phyloP scores from a whole-genome alignment of 2,329 filamentous ascomycete species.

The Xylaria digitata region DNA sequence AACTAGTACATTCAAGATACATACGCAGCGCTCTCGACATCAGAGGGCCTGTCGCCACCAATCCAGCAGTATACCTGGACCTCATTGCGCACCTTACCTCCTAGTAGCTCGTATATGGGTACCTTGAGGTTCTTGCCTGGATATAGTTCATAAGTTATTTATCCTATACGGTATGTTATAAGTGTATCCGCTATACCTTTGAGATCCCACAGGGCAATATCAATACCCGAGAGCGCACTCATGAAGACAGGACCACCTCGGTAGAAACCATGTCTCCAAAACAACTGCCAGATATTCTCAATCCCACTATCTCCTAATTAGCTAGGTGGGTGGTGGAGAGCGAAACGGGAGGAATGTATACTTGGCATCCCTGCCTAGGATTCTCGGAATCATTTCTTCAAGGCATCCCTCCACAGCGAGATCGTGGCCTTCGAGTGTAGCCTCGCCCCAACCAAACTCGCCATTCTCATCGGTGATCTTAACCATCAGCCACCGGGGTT shows the following conservation, averaged over 20 bases:
- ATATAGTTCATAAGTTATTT: slow-evolving; percentile 4
- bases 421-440: slow-evolving; percentile 78
- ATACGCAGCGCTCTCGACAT: slow-evolving; percentile 72
- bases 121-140: slow-evolving; percentile 64
- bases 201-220: slow-evolving; percentile 84
- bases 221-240: slow-evolving; percentile 80
- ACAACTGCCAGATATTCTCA: slow-evolving; percentile 82
- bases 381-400: slow-evolving; percentile 58
- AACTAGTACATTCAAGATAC: slow-evolving; percentile 37
- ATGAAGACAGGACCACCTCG: slow-evolving; percentile 83
- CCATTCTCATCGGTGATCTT: slow-evolving; percentile 77
- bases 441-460: slow-evolving; percentile 78
- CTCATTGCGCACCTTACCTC: slow-evolving; percentile 77
- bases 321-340: not conserved
- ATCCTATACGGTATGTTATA: not conserved
- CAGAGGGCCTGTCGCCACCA: slow-evolving; percentile 76
- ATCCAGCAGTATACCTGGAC: slow-evolving; percentile 83
- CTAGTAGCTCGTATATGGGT: slow-evolving; percentile 78
- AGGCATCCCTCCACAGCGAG: slow-evolving; percentile 79
- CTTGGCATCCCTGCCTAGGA: slow-evolving; percentile 77
- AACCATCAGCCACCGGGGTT: slow-evolving; percentile 81
- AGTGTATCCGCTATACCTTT: slow-evolving; percentile 60
- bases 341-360: slow-evolving; percentile 50
- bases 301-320: slow-evolving; percentile 68
- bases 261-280: slow-evolving; percentile 79